Conservation (phyloP, 129 eudicot genomes). For the Centella asiatica region DNA sequence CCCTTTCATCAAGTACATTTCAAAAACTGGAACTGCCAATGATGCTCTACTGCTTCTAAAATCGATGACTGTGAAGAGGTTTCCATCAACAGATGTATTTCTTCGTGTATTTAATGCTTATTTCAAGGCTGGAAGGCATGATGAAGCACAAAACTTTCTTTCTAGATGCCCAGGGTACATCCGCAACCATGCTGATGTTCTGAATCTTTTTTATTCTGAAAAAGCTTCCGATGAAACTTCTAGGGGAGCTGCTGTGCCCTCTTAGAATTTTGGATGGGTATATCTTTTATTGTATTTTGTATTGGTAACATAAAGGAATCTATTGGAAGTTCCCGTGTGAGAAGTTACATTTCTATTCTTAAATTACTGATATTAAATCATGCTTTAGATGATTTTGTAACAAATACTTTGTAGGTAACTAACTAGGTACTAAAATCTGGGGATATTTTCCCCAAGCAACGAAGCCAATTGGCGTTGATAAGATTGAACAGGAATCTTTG, state of each 20-base stretch:
- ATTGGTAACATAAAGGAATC: constrained; percentile 7
- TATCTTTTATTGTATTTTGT: constrained; percentile 3
- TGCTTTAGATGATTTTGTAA: constrained; percentile 16
- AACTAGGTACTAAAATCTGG: not conserved
- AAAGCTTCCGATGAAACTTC: constrained; percentile 25
- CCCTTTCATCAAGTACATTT: constrained; percentile 50
- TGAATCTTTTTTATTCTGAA: constrained; percentile 45
- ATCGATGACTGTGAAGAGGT: constrained; percentile 49
- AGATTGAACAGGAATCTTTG: not conserved
- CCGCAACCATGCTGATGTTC: constrained; percentile 64
- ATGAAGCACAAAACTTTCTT: constrained; percentile 68
- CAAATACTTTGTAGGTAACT: not conserved
- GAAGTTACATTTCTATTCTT: constrained; percentile 12
- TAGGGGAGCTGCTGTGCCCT: constrained; percentile 29
- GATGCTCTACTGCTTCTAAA: constrained; percentile 50
- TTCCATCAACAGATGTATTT: constrained; percentile 47
- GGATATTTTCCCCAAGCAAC: not conserved
- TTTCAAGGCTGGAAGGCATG: constrained; percentile 55
- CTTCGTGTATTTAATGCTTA: constrained; percentile 57
- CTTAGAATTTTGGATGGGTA: constrained; percentile 19
- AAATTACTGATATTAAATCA: constrained; percentile 24
- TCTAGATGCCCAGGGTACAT: constrained; percentile 57
- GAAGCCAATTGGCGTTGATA: not conserved
- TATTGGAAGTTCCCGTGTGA: constrained; percentile 19
- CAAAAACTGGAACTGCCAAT: constrained; percentile 50